These are phyloP conservation scores for Cichorium intybus DNA, from an alignment of 140 eudicot genomes.

Conservation along the genomic window DNA sequence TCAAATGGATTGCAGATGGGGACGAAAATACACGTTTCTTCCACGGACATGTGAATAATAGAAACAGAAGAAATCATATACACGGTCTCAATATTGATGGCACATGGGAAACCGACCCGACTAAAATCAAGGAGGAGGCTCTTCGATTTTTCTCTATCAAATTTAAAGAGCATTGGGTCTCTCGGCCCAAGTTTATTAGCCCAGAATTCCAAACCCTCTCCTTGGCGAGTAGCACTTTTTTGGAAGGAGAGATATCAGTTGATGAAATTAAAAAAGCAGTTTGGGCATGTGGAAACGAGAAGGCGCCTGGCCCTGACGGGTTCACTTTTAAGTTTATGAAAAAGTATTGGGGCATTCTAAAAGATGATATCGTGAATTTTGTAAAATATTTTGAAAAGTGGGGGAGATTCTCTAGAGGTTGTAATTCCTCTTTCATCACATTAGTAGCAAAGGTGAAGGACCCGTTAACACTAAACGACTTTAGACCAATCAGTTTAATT, in stretches of 20 bases:
- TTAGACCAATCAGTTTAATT: neutral
- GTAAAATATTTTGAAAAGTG: neutral
- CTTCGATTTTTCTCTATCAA: neutral
- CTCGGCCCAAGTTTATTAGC: neutral
- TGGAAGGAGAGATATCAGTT: neutral
- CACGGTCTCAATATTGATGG: neutral
- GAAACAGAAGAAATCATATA: neutral
- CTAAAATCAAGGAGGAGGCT: neutral
- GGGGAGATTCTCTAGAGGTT: neutral
- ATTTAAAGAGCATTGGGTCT: neutral
- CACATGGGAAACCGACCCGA: neutral
- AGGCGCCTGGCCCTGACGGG: neutral
- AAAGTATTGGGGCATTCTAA: neutral
- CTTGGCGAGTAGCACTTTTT: neutral
- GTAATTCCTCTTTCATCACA: neutral
- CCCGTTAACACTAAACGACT: neutral
- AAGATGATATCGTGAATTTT: neutral
- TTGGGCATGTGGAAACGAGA: neutral
- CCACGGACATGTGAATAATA: neutral
- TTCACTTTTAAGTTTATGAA: neutral
- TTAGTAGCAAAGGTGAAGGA: neutral
- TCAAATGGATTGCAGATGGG: neutral
- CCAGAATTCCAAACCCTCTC: neutral
- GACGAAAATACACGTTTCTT: neutral
- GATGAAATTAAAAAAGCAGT: neutral